A percentile compares a stretch with the other conserved stretches of the same genome.
These are phyloP conservation scores for Fusarium lyarnte DNA, from an alignment of 2,329 filamentous ascomycete species.

Conservation along the genomic window DNA sequence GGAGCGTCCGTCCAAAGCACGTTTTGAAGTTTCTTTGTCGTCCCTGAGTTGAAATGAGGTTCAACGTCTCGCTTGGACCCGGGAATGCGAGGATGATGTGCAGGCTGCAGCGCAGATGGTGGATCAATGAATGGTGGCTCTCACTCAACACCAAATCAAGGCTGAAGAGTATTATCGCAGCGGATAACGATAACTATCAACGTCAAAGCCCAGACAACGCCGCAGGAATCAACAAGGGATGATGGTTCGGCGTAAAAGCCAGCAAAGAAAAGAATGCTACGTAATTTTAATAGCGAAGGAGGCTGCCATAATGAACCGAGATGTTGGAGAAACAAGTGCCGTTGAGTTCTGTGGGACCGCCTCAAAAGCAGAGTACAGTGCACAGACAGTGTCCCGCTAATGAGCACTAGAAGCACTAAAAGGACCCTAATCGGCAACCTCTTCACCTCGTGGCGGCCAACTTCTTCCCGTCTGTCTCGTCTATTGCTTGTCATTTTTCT, in stretches of 20 bases:
- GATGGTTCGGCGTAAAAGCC: not conserved
- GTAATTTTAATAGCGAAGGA: constrained; percentile 28
- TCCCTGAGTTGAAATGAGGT: not conserved
- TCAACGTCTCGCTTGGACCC: constrained; percentile 18
- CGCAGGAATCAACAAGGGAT: constrained; percentile 10
- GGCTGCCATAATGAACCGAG: constrained; percentile 34
- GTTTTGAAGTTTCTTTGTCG: constrained; percentile 15
- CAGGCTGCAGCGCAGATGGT: constrained; percentile 16
- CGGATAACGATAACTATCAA: not conserved
- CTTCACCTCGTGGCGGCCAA: constrained; percentile 10
- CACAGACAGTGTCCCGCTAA: constrained; percentile 30
- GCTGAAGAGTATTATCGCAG: not conserved
- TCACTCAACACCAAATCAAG: not conserved
- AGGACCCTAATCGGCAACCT: constrained; percentile 12
- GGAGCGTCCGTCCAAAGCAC: constrained; percentile 15
- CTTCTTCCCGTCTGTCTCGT: constrained; percentile 9
- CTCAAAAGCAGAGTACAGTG: constrained; percentile 30
- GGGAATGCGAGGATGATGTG: constrained; percentile 28
- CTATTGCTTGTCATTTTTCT: not conserved
- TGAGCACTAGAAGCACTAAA: constrained; percentile 10
- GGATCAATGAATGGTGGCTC: constrained; percentile 1
- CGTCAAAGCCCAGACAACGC: not conserved
- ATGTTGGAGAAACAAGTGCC: constrained; percentile 42
- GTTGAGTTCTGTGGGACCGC: constrained; percentile 29
- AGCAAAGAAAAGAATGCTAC: constrained; percentile 33